Conservation (phyloP, 805 yeast species). For the Lipomyces yamanashiensis region DNA sequence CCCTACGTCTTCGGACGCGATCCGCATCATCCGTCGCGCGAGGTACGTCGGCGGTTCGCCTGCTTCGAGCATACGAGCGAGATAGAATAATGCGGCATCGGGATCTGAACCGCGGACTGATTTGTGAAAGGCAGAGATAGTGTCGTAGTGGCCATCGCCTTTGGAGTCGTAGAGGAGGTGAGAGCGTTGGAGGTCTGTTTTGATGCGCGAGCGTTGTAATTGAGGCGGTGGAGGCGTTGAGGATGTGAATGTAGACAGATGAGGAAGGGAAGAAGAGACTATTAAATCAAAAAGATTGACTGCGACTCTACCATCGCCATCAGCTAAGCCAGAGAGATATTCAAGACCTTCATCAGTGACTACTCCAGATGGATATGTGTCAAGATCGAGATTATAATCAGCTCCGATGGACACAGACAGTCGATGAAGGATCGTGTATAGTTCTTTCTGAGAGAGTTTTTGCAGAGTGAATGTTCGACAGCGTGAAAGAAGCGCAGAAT, state of each 20-base stretch:
- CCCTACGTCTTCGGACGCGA: constrained; percentile 95
- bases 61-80: constrained; percentile 85
- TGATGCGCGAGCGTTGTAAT: constrained; percentile 4
- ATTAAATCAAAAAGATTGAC: constrained; percentile 74
- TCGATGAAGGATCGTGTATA: constrained; percentile 56
- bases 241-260: neutral
- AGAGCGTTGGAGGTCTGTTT: constrained; percentile 42
- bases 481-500: constrained; percentile 81
- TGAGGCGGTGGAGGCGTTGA: constrained; percentile 43
- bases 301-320: constrained; percentile 89
- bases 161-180: constrained; percentile 74
- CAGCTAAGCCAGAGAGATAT: constrained; percentile 71
- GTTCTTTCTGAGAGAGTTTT: constrained; percentile 56
- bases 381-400: neutral
- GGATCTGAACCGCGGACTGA: constrained; percentile 87
- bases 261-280: constrained; percentile 37
- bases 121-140: constrained; percentile 94
- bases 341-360: constrained; percentile 63
- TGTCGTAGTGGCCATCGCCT: constrained; percentile 93
- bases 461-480: constrained; percentile 78
- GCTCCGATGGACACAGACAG: constrained; percentile 42
- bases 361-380: constrained; percentile 6
- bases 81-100: constrained; percentile 85
- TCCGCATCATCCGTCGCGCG: constrained; percentile 88
- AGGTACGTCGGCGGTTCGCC: constrained; percentile 94